Evolutionary conservation across 2,329 filamentous ascomycete species (phyloP).

Genomic region (Torrubiella hemipterigena): DNA sequence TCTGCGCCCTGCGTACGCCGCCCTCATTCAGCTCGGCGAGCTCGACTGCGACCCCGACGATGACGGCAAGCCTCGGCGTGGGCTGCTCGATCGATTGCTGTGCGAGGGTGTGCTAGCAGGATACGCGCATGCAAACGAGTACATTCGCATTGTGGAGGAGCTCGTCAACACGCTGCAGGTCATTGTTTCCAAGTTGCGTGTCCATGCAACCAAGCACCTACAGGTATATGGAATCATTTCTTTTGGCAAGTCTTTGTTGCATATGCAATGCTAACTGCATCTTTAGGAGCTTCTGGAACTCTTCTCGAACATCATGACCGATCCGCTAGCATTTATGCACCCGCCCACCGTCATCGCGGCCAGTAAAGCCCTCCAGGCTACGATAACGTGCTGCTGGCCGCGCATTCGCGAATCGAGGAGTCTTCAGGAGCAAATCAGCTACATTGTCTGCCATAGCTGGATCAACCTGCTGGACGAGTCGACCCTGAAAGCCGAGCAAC

Average conservation of each 20-base stretch:
- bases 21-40: conserved; percentile 49
- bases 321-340: conserved; percentile 52
- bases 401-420: conserved; percentile 39
- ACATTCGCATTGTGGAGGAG: conserved; percentile 43
- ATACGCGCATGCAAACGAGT: conserved; percentile 45
- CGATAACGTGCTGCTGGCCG: conserved; percentile 58
- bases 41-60: conserved; percentile 19
- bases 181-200: conserved; percentile 44
- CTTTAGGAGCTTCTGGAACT: conserved; percentile 53
- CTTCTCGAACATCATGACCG: conserved; percentile 49
- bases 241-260: neutral
- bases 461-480: no score
- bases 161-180: conserved; percentile 37
- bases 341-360: conserved; percentile 41
- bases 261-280: conserved; percentile 2
- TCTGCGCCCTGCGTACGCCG: conserved; percentile 52
- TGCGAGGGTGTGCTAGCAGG: conserved; percentile 43
- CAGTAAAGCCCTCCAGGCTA: conserved; percentile 37
- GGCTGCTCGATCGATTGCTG: conserved; percentile 40
- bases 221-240: conserved; percentile 30
- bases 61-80: conserved; percentile 16
- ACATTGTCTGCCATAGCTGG: conserved; percentile 52
- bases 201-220: conserved; percentile 55
- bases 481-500: no score
- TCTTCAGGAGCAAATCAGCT: conserved; percentile 53